Evolutionary conservation across 495 filamentous ascomycete species (phyloP).

Genomic region (Pseudevernia furfuracea): DNA sequence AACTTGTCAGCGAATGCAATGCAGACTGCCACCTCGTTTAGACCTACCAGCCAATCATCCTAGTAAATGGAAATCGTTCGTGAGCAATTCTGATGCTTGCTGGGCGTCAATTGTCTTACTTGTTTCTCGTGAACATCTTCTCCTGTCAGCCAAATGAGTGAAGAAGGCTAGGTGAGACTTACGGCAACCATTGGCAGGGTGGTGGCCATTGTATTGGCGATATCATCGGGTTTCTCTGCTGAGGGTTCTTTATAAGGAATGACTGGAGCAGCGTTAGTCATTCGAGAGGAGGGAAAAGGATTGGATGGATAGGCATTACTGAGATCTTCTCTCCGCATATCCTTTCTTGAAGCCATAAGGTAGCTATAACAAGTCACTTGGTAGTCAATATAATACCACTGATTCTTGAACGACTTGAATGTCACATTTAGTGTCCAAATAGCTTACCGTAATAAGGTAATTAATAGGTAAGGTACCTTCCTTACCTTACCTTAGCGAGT

Average conservation of each 20-base stretch:
- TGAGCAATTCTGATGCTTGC: slow-evolving; percentile 8
- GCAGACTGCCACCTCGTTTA: slow-evolving; percentile 17
- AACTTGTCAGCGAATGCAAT: slow-evolving; percentile 1
- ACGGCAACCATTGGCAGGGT: slow-evolving; percentile 88
- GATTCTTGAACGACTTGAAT: background rate
- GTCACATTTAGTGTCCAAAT: background rate
- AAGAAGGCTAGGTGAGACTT: slow-evolving; percentile 29
- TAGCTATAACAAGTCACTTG: slow-evolving; percentile 1
- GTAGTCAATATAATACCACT: slow-evolving; percentile 4
- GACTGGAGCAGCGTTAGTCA: slow-evolving; percentile 35
- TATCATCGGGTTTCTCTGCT: slow-evolving; percentile 41
- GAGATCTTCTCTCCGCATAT: slow-evolving; percentile 79
- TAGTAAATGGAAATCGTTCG: slow-evolving; percentile 21
- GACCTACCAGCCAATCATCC: slow-evolving; percentile 72
- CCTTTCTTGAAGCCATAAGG: slow-evolving; percentile 77
- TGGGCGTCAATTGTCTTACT: slow-evolving; percentile 43
- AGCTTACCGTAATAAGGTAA: no score
- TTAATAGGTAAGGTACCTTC: background rate
- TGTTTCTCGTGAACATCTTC: slow-evolving; percentile 83
- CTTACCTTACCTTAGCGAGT: background rate
- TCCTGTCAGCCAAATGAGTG: slow-evolving; percentile 1
- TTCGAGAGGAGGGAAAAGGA: slow-evolving; percentile 14
- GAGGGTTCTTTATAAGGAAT: slow-evolving; percentile 56
- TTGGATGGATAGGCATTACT: slow-evolving; percentile 44
- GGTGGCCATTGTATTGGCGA: slow-evolving; percentile 47